A percentile compares a stretch with the other conserved stretches of the same genome.
Evolutionary conservation across 2,329 filamentous ascomycete species (phyloP).

Genomic region (Pseudonectria buxi): DNA sequence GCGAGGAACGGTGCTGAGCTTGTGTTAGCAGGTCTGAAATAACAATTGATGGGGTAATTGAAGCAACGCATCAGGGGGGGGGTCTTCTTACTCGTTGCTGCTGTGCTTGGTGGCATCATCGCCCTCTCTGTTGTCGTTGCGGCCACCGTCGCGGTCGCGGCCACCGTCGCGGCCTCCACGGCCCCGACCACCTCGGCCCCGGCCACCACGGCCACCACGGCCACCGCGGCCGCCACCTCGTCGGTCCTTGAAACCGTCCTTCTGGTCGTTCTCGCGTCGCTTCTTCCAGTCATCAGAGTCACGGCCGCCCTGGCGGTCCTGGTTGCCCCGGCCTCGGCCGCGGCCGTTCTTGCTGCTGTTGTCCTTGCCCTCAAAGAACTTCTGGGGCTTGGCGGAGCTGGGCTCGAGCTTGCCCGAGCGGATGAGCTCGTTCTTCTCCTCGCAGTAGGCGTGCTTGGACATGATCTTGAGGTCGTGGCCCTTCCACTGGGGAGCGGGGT

Average conservation of each 20-base stretch:
- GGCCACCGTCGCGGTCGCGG: slow-evolving; percentile 30
- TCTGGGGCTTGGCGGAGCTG: slow-evolving; percentile 34
- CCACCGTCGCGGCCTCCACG: slow-evolving; percentile 35
- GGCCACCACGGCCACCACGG: slow-evolving; percentile 35
- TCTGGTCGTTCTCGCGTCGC: slow-evolving; percentile 55
- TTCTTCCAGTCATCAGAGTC: slow-evolving; percentile 57
- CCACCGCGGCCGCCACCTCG: slow-evolving; percentile 37
- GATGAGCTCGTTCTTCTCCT: slow-evolving; percentile 69
- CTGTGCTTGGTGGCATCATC: slow-evolving; percentile 19
- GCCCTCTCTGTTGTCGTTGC: slow-evolving; percentile 13
- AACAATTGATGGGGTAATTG: neutral
- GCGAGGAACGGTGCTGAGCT: slow-evolving; percentile 24
- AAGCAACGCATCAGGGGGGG: too few relatives aligned
- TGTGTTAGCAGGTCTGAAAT: slow-evolving; percentile 8
- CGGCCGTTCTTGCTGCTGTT: slow-evolving; percentile 31
- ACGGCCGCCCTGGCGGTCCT: slow-evolving; percentile 32
- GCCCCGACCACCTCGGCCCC: slow-evolving; percentile 37
- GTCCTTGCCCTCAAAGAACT: slow-evolving; percentile 45
- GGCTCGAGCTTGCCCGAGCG: slow-evolving; percentile 62
- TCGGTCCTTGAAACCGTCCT: slow-evolving; percentile 48
- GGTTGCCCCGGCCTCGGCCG: slow-evolving; percentile 30
- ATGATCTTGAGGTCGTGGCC: slow-evolving; percentile 73
- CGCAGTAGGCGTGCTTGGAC: slow-evolving; percentile 81
- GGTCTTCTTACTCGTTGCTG: slow-evolving; percentile 20
- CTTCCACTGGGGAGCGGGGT: slow-evolving; percentile 80